These are phyloP conservation scores for Boletellus ananas DNA, from an alignment of 768 basidiomycete species.

Conservation along the genomic window DNA sequence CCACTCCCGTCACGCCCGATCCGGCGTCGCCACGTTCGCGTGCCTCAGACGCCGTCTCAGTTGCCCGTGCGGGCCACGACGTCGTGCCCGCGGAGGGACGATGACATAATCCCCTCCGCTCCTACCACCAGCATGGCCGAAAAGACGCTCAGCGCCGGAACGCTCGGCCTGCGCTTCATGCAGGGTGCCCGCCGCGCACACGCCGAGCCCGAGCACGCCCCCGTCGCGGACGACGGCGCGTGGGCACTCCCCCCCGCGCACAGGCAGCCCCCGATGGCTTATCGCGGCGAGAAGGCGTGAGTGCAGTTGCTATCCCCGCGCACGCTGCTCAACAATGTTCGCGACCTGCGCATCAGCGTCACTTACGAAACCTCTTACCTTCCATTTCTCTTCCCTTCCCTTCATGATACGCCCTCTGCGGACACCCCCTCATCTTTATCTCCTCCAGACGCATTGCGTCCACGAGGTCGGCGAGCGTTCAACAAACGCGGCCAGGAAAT, in stretches of 20 bases:
- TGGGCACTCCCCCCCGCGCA: constrained; percentile 56
- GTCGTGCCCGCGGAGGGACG: not conserved
- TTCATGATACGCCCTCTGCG: constrained; percentile 23
- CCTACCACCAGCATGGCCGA: constrained; percentile 21
- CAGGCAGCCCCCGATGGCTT: constrained; percentile 39
- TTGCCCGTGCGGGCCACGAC: too few species aligned
- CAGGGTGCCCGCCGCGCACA: constrained; percentile 59
- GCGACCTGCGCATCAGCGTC: constrained; percentile 26
- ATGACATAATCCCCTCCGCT: not conserved
- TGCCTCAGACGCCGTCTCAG: too few species aligned
- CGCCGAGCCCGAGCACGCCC: constrained; percentile 49
- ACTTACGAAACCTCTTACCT: constrained; percentile 61
- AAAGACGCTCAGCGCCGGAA: constrained; percentile 60
- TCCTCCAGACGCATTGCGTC: constrained; percentile 21
- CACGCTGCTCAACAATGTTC: constrained; percentile 12
- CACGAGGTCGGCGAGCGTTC: constrained; percentile 52
- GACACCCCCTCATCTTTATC: constrained; percentile 20
- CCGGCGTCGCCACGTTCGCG: too few species aligned
- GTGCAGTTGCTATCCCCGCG: constrained; percentile 11
- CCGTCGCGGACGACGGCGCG: constrained; percentile 58
- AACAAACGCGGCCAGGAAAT: constrained; percentile 48
- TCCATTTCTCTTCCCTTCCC: constrained; percentile 56
- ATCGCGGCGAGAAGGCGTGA: constrained; percentile 28
- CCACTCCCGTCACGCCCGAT: not conserved
- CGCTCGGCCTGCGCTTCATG: constrained; percentile 68